These are phyloP conservation scores for Gliomastix tumulicola DNA, from an alignment of 2,329 filamentous ascomycete genomes.

Conservation along the genomic window DNA sequence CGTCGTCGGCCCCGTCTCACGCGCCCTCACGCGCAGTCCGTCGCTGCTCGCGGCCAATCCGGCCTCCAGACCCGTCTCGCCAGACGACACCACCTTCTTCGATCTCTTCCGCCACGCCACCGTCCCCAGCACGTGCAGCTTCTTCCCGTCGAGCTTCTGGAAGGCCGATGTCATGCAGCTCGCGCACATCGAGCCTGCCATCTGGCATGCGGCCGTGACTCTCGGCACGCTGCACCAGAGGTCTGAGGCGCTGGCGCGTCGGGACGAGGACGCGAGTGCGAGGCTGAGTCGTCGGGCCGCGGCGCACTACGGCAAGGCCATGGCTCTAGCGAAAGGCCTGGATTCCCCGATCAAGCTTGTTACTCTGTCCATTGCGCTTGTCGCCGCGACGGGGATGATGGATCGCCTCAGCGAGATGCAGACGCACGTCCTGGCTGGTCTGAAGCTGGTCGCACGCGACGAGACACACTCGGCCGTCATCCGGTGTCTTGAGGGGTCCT, in stretches of 20 bases:
- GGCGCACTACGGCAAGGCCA: slow-evolving; percentile 16
- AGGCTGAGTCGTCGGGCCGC: slow-evolving; percentile 11
- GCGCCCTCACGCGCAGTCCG: no score
- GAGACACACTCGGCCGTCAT: slow-evolving; percentile 4
- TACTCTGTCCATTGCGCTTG: slow-evolving; percentile 21
- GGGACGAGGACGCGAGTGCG: not conserved
- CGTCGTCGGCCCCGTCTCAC: slow-evolving; percentile 18
- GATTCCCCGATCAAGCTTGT: slow-evolving; percentile 15
- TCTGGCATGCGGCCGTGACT: slow-evolving; percentile 25
- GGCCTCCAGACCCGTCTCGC: not conserved
- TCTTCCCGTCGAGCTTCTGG: slow-evolving; percentile 24
- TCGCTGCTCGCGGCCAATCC: no score
- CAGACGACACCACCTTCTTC: slow-evolving; percentile 14
- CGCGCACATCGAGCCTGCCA: slow-evolving; percentile 22
- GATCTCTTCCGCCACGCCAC: slow-evolving; percentile 26
- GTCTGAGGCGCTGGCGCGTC: slow-evolving; percentile 5
- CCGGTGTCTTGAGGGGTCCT: slow-evolving; percentile 8
- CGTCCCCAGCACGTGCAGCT: slow-evolving; percentile 14
- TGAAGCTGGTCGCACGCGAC: slow-evolving; percentile 13
- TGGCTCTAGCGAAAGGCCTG: slow-evolving; percentile 17
- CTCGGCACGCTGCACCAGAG: slow-evolving; percentile 24
- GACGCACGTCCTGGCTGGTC: slow-evolving; percentile 20
- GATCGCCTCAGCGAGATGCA: slow-evolving; percentile 20
- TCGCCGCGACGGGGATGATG: slow-evolving; percentile 20
- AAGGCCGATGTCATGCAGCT: slow-evolving; percentile 19